Evolutionary conservation across 75 land plant genomes (phyloP).

Genomic region (Pseudotsuga menziesii): DNA sequence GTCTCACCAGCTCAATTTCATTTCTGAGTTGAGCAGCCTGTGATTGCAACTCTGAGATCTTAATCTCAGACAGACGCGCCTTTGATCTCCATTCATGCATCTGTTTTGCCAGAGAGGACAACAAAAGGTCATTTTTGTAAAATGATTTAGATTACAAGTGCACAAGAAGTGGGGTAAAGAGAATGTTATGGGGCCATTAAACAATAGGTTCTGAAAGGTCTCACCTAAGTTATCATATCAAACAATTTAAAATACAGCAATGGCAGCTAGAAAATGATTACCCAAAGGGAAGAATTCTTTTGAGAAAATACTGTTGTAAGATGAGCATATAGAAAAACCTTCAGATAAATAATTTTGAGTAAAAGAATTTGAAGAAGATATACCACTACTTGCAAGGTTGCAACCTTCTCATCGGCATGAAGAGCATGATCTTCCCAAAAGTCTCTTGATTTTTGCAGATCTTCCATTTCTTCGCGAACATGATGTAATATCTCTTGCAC

Average conservation of each 20-base stretch:
- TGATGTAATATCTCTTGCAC: slow-evolving; percentile 63
- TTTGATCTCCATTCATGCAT: slow-evolving; percentile 50
- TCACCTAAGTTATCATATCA: too few relatives aligned
- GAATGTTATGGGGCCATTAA: too few relatives aligned
- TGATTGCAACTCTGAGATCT: slow-evolving; percentile 24
- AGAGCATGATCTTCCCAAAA: slow-evolving; percentile 63
- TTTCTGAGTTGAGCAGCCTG: slow-evolving; percentile 18
- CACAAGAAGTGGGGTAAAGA: too few relatives aligned
- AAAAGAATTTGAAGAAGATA: not conserved
- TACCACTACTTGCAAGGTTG: slow-evolving; percentile 27
- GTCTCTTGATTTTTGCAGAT: slow-evolving; percentile 46
- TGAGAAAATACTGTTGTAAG: too few relatives aligned
- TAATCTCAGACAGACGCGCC: slow-evolving; percentile 31
- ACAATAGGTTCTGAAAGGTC: too few relatives aligned
- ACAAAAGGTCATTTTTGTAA: not conserved
- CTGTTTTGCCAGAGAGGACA: slow-evolving; percentile 18
- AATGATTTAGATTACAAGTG: too few relatives aligned
- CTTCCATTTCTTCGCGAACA: slow-evolving; percentile 67
- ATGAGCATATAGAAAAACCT: not conserved
- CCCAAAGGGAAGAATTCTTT: not conserved
- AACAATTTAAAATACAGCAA: not conserved
- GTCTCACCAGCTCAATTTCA: slow-evolving; percentile 10
- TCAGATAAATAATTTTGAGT: not conserved
- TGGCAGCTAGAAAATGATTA: not conserved
- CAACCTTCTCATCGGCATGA: slow-evolving; percentile 38